Evolutionary conservation across 108 stramenopile genomes (phyloP).

Genomic region (Craspedostauros australis): DNA sequence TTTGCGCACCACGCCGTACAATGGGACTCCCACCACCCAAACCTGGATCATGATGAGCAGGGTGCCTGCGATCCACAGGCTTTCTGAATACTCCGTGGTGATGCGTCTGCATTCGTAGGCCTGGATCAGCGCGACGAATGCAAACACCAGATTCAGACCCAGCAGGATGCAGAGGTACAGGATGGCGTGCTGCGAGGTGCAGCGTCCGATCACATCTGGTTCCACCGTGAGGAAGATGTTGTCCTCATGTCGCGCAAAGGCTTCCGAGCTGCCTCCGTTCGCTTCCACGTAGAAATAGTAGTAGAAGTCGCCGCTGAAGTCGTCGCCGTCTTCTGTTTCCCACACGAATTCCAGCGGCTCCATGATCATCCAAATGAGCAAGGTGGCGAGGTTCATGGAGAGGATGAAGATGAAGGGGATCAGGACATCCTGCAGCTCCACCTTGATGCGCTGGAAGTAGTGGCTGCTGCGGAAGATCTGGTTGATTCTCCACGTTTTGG

Average conservation of each 20-base stretch:
- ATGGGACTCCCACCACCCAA: slow-evolving; percentile 32
- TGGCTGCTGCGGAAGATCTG: slow-evolving; percentile 15
- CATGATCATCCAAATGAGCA: slow-evolving; percentile 21
- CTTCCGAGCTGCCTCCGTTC: no score
- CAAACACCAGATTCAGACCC: slow-evolving; percentile 13
- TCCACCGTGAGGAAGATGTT: no score
- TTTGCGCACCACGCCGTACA: slow-evolving; percentile 27
- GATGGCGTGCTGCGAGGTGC: slow-evolving; percentile 3
- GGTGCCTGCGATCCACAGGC: slow-evolving; percentile 23
- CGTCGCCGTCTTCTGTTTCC: no score
- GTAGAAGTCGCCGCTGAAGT: no score
- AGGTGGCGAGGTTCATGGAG: slow-evolving; percentile 15
- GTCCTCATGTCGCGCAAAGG: no score
- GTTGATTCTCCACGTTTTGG: slow-evolving; percentile 56
- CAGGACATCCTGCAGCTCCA: slow-evolving; percentile 17
- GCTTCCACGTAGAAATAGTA: no score
- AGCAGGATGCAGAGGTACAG: slow-evolving; percentile 18
- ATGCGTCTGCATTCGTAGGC: slow-evolving; percentile 41
- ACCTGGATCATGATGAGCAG: slow-evolving; percentile 30
- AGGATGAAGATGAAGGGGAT: slow-evolving; percentile 21
- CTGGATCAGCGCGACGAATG: slow-evolving; percentile 34
- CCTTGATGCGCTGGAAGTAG: slow-evolving; percentile 16
- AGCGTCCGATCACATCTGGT: no score
- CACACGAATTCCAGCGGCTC: slow-evolving; percentile 15
- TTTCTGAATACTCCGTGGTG: slow-evolving; percentile 39